Percentiles rank a stretch among this genome's conserved stretches.
Evolutionary conservation across 805 yeast genomes (phyloP).

Genomic region (Candida chauliodis): DNA sequence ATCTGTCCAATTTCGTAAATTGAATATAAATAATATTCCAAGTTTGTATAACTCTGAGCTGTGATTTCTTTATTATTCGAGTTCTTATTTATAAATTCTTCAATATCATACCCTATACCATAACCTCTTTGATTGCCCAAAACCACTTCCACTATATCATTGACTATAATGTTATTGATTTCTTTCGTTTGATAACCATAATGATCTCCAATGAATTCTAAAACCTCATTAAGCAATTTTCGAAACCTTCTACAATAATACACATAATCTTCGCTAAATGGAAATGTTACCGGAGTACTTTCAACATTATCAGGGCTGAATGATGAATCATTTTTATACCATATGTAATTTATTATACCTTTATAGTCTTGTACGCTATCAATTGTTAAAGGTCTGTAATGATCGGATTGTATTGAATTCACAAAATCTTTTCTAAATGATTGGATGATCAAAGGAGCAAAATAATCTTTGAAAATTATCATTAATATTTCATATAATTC

Average conservation of each 20-base stretch:
- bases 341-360: constrained; percentile 59
- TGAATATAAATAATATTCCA: constrained; percentile 81
- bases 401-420: constrained; percentile 67
- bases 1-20: constrained; percentile 61
- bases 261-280: constrained; percentile 86
- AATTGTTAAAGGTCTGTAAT: constrained; percentile 81
- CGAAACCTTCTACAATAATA: constrained; percentile 77
- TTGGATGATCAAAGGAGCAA: constrained; percentile 51
- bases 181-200: constrained; percentile 62
- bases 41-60: constrained; percentile 82
- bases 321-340: constrained; percentile 58
- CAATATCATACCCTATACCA: constrained; percentile 57
- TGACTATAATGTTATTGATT: constrained; percentile 53
- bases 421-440: constrained; percentile 61
- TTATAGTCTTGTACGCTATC: constrained; percentile 57
- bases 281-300: constrained; percentile 59
- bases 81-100: constrained; percentile 57
- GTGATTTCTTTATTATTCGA: constrained; percentile 83
- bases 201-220: constrained; percentile 61
- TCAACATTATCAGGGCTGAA: constrained; percentile 43
- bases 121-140: constrained; percentile 45
- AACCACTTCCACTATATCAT: constrained; percentile 64
- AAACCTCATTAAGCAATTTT: constrained; percentile 54
- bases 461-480: constrained; percentile 52
- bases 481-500: constrained; percentile 62